Conservation (phyloP, 108 stramenopile species). For the Pseudonitzschia multiseries region DNA sequence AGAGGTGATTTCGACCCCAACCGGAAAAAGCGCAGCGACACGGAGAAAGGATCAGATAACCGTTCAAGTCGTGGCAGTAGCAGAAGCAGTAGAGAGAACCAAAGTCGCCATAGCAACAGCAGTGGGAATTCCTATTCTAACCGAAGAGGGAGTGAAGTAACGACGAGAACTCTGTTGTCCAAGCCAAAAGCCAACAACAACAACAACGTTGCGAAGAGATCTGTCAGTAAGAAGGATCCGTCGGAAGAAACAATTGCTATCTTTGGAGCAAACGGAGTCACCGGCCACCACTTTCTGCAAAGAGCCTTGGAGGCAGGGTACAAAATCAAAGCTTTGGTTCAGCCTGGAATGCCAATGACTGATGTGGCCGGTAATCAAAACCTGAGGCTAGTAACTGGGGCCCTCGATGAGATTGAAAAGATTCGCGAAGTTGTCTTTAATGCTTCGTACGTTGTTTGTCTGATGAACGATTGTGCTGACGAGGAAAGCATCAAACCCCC, state of each 20-base stretch:
- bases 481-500: slow-evolving; percentile 8
- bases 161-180: neutral
- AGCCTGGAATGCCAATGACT: slow-evolving; percentile 31
- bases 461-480: slow-evolving; percentile 37
- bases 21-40: neutral
- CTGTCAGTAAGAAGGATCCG: slow-evolving; percentile 10
- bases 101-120: neutral
- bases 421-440: slow-evolving; percentile 25
- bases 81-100: neutral
- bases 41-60: neutral
- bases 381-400: slow-evolving; percentile 30
- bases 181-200: neutral
- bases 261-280: slow-evolving; percentile 49
- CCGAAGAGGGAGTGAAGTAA: neutral
- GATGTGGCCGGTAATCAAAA: slow-evolving; percentile 26
- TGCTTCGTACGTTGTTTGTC: slow-evolving; percentile 40
- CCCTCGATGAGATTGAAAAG: slow-evolving; percentile 36
- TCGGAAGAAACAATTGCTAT: slow-evolving; percentile 44
- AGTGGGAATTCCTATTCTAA: neutral
- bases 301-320: slow-evolving; percentile 57
- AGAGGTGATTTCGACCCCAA: slow-evolving; percentile 2
- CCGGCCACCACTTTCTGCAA: slow-evolving; percentile 47
- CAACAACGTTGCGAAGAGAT: neutral
- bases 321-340: slow-evolving; percentile 34
- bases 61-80: neutral